These are phyloP conservation scores for Spergularia marina DNA, from an alignment of 148 eudicot species.

Conservation along the genomic window DNA sequence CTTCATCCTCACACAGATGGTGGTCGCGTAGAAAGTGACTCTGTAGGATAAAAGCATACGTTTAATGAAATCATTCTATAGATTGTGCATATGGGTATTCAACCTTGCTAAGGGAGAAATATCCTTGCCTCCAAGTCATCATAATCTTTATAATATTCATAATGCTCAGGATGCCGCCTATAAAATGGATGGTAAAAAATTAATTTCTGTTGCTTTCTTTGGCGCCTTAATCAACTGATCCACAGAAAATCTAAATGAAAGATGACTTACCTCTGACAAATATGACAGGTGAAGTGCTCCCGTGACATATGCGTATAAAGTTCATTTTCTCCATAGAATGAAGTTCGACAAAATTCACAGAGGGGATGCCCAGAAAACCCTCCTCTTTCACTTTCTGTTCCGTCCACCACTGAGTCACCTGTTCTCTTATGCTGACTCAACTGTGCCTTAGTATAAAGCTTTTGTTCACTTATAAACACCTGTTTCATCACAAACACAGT, in stretches of 20 bases:
- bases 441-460: conserved; percentile 79
- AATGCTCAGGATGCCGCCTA: conserved; percentile 94
- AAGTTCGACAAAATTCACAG: conserved; percentile 83
- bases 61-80: neutral
- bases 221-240: neutral
- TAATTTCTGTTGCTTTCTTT: neutral
- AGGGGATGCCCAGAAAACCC: conserved; percentile 92
- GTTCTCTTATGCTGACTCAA: conserved; percentile 75
- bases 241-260: neutral
- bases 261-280: conserved; percentile 72
- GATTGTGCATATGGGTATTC: neutral
- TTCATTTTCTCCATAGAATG: conserved; percentile 93
- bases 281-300: conserved; percentile 86
- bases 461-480: conserved; percentile 97
- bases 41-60: conserved; percentile 34
- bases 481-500: conserved; percentile 20
- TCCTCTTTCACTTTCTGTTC: conserved; percentile 95
- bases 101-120: conserved; percentile 4
- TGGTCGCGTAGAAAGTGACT: conserved; percentile 75
- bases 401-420: conserved; percentile 95
- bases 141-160: conserved; percentile 80
- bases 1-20: conserved; percentile 85
- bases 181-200: conserved; percentile 17
- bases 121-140: conserved; percentile 85
- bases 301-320: conserved; percentile 81